Conservation (phyloP, 208 protist species). For the Acanthamoeba culbertsoni region DNA sequence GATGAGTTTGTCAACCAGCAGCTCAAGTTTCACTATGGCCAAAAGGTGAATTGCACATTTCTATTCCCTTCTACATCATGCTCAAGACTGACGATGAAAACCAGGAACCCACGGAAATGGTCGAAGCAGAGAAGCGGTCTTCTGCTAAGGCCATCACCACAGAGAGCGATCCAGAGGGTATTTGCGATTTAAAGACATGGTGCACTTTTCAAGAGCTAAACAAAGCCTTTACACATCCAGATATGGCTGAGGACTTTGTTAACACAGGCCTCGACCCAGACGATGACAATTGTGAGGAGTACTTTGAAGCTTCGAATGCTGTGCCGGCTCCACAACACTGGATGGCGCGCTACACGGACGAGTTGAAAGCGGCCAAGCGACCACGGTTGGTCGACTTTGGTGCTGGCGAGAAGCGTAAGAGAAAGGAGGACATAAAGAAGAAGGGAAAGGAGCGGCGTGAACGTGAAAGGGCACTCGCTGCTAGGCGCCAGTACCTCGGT, state of each 20-base stretch:
- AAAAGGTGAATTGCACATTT: not conserved
- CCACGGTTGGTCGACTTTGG: not conserved
- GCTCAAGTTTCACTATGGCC: not conserved
- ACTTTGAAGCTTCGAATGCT: not conserved
- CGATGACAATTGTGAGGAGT: not conserved
- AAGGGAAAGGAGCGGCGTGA: not conserved
- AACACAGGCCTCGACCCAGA: not conserved
- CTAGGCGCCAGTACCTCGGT: not conserved
- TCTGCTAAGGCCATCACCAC: not conserved
- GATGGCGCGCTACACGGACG: not conserved
- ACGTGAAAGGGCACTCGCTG: not conserved
- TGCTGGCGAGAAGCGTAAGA: slow-evolving; percentile 4
- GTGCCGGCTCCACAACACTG: not conserved
- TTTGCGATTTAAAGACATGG: not conserved
- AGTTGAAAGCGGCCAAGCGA: not conserved
- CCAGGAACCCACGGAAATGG: not conserved
- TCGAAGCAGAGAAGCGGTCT: not conserved
- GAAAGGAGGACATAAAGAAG: not conserved
- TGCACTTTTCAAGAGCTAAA: no score
- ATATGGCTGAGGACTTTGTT: not conserved
- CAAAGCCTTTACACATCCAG: no score
- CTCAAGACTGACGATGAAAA: not conserved
- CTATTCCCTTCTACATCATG: not conserved
- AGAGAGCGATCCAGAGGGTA: not conserved
- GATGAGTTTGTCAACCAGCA: not conserved